A percentile compares a stretch with the other conserved stretches of the same genome.
These are phyloP conservation scores for Evernia prunastri DNA, from an alignment of 495 filamentous ascomycete genomes.

Conservation along the genomic window DNA sequence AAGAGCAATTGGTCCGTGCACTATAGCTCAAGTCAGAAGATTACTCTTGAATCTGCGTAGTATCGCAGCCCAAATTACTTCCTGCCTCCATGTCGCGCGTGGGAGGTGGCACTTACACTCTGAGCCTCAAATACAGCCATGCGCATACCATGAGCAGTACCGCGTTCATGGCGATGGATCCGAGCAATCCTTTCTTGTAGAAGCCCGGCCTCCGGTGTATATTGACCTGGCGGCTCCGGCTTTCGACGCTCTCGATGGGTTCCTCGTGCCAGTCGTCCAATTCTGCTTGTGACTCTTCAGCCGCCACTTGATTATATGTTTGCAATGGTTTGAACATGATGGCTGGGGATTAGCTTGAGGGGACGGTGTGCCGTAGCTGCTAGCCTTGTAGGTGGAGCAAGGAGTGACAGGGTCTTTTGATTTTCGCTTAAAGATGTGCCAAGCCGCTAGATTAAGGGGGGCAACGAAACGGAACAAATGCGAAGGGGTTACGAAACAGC, in stretches of 20 bases:
- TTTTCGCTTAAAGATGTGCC: too few relatives aligned
- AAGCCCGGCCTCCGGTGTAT: conserved; percentile 22
- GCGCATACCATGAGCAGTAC: conserved; percentile 16
- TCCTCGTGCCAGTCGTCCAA: conserved; percentile 12
- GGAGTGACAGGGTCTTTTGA: too few relatives aligned
- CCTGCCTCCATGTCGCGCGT: not conserved
- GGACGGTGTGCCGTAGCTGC: too few relatives aligned
- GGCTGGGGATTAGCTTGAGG: not conserved
- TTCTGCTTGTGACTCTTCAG: conserved; percentile 14
- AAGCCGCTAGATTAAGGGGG: too few relatives aligned
- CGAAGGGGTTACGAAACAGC: too few relatives aligned
- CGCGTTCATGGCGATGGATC: conserved; percentile 18
- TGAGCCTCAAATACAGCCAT: conserved; percentile 21
- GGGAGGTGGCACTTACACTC: conserved; percentile 9
- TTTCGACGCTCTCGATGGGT: conserved; percentile 14
- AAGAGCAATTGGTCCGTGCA: not conserved
- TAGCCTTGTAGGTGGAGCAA: not conserved
- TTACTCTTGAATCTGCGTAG: not conserved
- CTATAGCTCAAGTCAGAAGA: not conserved
- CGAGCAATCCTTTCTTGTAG: conserved; percentile 17
- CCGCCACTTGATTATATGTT: conserved; percentile 7
- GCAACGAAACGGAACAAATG: too few relatives aligned
- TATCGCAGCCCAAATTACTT: not conserved
- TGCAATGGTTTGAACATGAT: conserved; percentile 14
- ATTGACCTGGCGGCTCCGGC: conserved; percentile 13